Percentiles rank a stretch among this genome's conserved stretches.
Evolutionary conservation across 2,329 filamentous ascomycete genomes (phyloP).

Genomic region (Microsporum ferrugineum): DNA sequence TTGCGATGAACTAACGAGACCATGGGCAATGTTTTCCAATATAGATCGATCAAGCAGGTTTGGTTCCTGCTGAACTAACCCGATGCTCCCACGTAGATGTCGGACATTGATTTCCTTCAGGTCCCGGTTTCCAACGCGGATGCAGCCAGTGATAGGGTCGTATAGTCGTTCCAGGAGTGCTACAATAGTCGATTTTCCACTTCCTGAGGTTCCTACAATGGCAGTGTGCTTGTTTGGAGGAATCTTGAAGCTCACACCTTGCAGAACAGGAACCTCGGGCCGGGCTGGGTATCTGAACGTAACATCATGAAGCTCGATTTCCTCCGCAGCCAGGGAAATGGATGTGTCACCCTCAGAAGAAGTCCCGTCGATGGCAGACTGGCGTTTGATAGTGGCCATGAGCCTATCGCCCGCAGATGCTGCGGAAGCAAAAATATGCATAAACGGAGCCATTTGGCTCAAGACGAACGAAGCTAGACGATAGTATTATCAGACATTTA

Average conservation of each 20-base stretch:
- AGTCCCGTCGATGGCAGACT: conserved; percentile 15
- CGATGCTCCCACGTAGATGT: conserved; percentile 26
- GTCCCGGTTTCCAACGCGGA: conserved; percentile 23
- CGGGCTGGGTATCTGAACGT: conserved; percentile 27
- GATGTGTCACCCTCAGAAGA: conserved; percentile 21
- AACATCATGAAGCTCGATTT: conserved; percentile 20
- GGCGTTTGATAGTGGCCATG: conserved; percentile 12
- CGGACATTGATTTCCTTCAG: conserved; percentile 25
- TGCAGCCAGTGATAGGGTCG: conserved; percentile 23
- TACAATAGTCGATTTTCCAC: conserved; percentile 42
- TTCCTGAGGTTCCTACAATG: conserved; percentile 41
- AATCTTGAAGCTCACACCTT: conserved; percentile 24
- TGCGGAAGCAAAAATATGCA: conserved; percentile 18
- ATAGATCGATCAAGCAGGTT: conserved; percentile 42
- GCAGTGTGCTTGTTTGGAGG: conserved; percentile 30
- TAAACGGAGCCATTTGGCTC: conserved; percentile 30
- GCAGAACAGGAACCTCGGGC: conserved; percentile 26
- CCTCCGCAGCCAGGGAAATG: conserved; percentile 40
- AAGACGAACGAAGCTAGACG: conserved; percentile 26
- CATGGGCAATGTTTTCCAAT: conserved; percentile 44
- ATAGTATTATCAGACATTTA: not conserved
- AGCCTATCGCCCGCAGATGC: conserved; percentile 12
- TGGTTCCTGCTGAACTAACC: conserved; percentile 42
- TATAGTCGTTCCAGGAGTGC: conserved; percentile 30
- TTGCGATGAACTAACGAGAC: conserved; percentile 31